Percentiles rank a stretch among this genome's conserved stretches.
Conservation (phyloP, 306 rosid genomes). For the Malus sieversii region DNA sequence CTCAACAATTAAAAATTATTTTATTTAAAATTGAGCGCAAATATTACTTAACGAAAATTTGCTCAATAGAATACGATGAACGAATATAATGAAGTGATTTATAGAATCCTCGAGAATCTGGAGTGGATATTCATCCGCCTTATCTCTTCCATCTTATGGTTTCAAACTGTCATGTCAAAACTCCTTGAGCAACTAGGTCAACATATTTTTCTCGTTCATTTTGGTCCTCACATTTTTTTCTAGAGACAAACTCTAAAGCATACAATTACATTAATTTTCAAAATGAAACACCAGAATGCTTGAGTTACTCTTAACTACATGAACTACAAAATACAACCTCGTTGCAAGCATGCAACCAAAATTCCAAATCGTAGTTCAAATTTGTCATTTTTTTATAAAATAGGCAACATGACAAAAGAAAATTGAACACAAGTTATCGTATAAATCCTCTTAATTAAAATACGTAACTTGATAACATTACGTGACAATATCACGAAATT, state of each 20-base stretch:
- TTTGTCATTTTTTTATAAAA: too few relatives aligned
- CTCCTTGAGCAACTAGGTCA: not conserved
- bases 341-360: not conserved
- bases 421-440: not conserved
- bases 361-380: not conserved
- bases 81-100: too few relatives aligned
- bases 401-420: too few relatives aligned
- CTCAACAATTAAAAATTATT: too few relatives aligned
- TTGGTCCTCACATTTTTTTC: too few relatives aligned
- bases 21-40: too few relatives aligned
- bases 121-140: fast-evolving
- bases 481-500: too few relatives aligned
- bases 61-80: fast-evolving
- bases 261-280: too few relatives aligned
- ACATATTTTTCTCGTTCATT: too few relatives aligned
- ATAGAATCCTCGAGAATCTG: fast-evolving
- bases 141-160: not conserved
- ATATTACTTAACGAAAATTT: fast-evolving
- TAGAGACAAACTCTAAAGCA: too few relatives aligned
- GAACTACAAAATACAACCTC: not conserved
- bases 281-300: too few relatives aligned
- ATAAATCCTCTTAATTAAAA: not conserved
- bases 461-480: not conserved
- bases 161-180: not conserved
- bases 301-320: not conserved